These are phyloP conservation scores for Pseudogymnoascus sp. DNA, from an alignment of 2,329 filamentous ascomycete genomes.

Conservation along the genomic window DNA sequence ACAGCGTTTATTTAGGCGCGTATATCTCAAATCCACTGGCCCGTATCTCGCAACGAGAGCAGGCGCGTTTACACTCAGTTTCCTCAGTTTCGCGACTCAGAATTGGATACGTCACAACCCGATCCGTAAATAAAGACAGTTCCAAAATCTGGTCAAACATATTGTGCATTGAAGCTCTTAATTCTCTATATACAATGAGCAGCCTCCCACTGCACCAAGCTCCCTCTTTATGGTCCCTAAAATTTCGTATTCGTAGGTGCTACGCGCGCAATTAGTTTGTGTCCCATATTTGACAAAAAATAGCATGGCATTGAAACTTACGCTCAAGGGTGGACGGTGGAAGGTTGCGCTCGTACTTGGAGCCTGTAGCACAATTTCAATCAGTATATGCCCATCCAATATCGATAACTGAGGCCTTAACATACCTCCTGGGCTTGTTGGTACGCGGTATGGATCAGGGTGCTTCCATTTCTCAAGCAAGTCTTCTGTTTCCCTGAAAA, in stretches of 20 bases:
- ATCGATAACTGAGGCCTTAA: neutral
- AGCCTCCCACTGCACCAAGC: neutral
- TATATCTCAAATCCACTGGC: neutral
- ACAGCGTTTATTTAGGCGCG: neutral
- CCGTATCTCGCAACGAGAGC: constrained; percentile 3
- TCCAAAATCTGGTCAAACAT: neutral
- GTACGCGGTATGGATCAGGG: constrained; percentile 83
- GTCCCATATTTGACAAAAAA: neutral
- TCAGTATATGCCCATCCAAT: neutral
- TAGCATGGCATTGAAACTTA: constrained; percentile 44
- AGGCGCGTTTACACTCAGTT: neutral
- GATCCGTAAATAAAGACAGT: neutral
- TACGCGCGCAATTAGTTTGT: constrained; percentile 15
- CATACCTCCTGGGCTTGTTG: constrained; percentile 88
- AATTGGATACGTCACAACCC: neutral
- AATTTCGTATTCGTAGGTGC: constrained; percentile 22
- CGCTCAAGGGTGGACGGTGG: constrained; percentile 72
- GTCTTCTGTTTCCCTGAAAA: constrained; percentile 83
- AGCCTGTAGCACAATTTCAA: constrained; percentile 48
- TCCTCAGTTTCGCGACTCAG: neutral
- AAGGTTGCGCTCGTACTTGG: constrained; percentile 93
- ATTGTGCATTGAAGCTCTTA: constrained; percentile 6
- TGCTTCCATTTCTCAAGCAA: constrained; percentile 93
- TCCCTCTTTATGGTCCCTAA: constrained; percentile 13
- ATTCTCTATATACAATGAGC: constrained; percentile 5